Evolutionary conservation across 225 moss, liverwort and hornwort genomes (phyloP), one percentile per base, ranked within the genome.

Genomic region (Marchantia polymorpha): DNA sequence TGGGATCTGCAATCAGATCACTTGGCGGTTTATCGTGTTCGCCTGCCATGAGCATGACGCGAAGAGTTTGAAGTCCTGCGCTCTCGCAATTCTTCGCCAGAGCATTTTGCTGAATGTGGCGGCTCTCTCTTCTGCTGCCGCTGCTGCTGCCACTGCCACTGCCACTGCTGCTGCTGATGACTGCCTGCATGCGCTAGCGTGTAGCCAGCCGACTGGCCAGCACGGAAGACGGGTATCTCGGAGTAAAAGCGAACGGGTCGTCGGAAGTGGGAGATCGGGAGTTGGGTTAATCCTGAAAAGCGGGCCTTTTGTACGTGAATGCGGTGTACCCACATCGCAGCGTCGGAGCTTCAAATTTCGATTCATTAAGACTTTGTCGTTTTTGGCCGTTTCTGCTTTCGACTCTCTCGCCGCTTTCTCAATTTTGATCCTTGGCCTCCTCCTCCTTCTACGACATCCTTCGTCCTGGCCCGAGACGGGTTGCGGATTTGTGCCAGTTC

Each of bases 241-340:
- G 11, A n/a, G 22, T 19, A 46, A 46, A 17, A 51, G 51, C 10
- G 50, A 72, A 23, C 20, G 51, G 50, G 72, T 51, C 52, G 52
- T 13, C n/a, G 72, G 23, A 4, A 72, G 31, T 3, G 72, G 20
- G 72, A 72, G 72, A 72, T 72, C 72, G 52, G n/a, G 47, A 48
- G 69, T 69, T 48, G 17, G 46, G 29, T 69, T 12, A 39, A 16
- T 0, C 16, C 20, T 69, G 20, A 17, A 69, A 46, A 23, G 6
- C 14, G 29, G 5, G 65, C 27, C 65, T 17, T 69, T 22, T 69
- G 69, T 69, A 46, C 69, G 72, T 72, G 51, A 72, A 72, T 72
- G 72, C 46, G 22, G 12, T 52, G 72, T n/a, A 39, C 10, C 39
- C 4, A 52, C 52, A 72, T 52, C 50, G 51, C 25, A 51, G 52